Evolutionary conservation across 805 yeast species (phyloP).

Genomic region (Pichia eremophila): DNA sequence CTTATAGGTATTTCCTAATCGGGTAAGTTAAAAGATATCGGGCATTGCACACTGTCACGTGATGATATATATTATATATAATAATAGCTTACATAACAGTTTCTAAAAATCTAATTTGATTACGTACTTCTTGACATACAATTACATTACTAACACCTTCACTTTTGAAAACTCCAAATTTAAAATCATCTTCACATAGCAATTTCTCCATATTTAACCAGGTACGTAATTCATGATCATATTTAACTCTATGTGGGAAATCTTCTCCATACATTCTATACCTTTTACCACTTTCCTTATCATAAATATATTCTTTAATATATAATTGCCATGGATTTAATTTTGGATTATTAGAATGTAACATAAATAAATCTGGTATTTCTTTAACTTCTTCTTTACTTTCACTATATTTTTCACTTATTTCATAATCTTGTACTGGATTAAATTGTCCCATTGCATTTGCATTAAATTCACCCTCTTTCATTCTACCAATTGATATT

Average conservation of each 20-base stretch:
- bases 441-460: constrained; percentile 72
- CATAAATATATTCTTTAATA: constrained; percentile 29
- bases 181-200: too few relatives aligned
- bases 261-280: constrained; percentile 52
- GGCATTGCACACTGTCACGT: too few relatives aligned
- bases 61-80: too few relatives aligned
- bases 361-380: constrained; percentile 35
- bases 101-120: too few relatives aligned
- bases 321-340: constrained; percentile 51
- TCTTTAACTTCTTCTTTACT: constrained; percentile 12
- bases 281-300: constrained; percentile 34
- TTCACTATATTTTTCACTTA: constrained; percentile 20
- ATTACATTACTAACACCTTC: too few relatives aligned
- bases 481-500: constrained; percentile 45
- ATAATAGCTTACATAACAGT: too few relatives aligned
- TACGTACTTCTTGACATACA: too few relatives aligned
- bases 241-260: constrained; percentile 37
- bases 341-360: constrained; percentile 63
- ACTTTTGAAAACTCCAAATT: too few relatives aligned
- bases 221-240: constrained; percentile 49
- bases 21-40: too few relatives aligned
- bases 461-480: constrained; percentile 41
- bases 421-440: constrained; percentile 49
- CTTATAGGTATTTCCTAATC: too few relatives aligned
- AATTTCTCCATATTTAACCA: constrained; percentile 29